phyloP scores from a whole-genome alignment of 352 stramenopile species.

The Phytophthora sansomeana region DNA sequence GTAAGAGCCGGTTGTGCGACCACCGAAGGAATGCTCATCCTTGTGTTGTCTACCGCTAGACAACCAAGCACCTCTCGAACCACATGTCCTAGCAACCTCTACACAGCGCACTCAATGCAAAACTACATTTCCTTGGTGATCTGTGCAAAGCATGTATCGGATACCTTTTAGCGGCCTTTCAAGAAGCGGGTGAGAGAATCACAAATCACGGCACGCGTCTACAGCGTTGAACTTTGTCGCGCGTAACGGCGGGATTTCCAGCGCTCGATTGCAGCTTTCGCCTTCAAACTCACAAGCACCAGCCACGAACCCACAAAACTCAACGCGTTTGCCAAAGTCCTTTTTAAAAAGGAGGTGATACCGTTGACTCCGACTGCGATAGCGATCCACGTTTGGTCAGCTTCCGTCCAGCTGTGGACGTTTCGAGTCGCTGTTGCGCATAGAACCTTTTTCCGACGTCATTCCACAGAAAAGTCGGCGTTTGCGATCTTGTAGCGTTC shows the following conservation, averaged over 20 bases:
- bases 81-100: too few relatives aligned
- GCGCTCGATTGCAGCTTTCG: neutral
- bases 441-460: neutral
- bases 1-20: conserved; percentile 17
- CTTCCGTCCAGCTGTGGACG: too few relatives aligned
- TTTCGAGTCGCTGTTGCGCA: neutral
- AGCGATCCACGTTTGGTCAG: too few relatives aligned
- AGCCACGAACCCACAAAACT: neutral
- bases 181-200: conserved; percentile 14
- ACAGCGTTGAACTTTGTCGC: conserved; percentile 27
- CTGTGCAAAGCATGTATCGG: too few relatives aligned
- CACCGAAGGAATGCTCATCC: conserved; percentile 8
- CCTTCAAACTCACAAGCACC: neutral
- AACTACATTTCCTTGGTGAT: too few relatives aligned
- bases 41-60: neutral
- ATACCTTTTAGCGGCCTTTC: conserved; percentile 24
- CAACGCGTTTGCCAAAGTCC: neutral
- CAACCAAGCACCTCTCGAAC: neutral
- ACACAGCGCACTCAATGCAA: too few relatives aligned
- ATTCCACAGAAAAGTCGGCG: conserved; percentile 11
- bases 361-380: too few relatives aligned
- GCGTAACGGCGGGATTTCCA: conserved; percentile 10
- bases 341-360: too few relatives aligned
- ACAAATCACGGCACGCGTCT: conserved; percentile 24
- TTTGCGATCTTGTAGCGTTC: conserved; percentile 37